Evolutionary conservation across 1,139 yeast species (phyloP).

Genomic region (Tardiomyces blankii): DNA sequence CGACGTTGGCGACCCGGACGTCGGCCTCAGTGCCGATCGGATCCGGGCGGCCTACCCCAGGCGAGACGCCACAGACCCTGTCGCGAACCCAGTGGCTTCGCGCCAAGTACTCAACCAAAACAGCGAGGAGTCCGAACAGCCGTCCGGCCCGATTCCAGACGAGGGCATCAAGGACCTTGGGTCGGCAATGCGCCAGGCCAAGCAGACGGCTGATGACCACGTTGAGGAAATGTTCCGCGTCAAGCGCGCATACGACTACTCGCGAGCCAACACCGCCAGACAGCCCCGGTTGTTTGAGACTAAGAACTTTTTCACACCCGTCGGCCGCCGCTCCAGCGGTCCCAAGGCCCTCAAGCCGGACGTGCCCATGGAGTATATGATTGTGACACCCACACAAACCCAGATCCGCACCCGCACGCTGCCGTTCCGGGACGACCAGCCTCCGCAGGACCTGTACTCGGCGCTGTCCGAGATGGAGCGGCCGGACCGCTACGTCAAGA

Average conservation of each 20-base stretch:
- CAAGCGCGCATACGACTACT: slow-evolving; percentile 45
- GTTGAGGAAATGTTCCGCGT: slow-evolving; percentile 39
- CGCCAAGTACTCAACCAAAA: not conserved
- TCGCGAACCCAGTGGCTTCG: not conserved
- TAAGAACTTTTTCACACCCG: slow-evolving; percentile 41
- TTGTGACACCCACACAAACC: slow-evolving; percentile 34
- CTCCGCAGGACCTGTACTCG: slow-evolving; percentile 33
- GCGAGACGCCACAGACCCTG: not conserved
- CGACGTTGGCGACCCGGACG: not conserved
- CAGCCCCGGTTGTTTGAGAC: slow-evolving; percentile 33
- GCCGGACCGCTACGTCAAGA: slow-evolving; percentile 24
- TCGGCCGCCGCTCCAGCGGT: not conserved
- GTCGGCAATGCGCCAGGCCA: not conserved
- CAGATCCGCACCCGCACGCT: slow-evolving; percentile 32
- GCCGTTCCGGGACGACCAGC: slow-evolving; percentile 28
- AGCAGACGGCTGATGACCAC: slow-evolving; percentile 11
- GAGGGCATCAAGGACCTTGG: not conserved
- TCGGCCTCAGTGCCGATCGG: not conserved
- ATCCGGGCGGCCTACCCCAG: not conserved
- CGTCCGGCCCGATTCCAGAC: not conserved
- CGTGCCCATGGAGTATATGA: slow-evolving; percentile 30
- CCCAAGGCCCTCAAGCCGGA: not conserved
- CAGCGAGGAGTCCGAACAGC: not conserved
- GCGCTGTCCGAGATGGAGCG: slow-evolving; percentile 32
- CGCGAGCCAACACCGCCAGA: slow-evolving; percentile 22